phyloP scores from a whole-genome alignment of 2,329 filamentous ascomycete species.

The Colletotrichum nymphaeae region DNA sequence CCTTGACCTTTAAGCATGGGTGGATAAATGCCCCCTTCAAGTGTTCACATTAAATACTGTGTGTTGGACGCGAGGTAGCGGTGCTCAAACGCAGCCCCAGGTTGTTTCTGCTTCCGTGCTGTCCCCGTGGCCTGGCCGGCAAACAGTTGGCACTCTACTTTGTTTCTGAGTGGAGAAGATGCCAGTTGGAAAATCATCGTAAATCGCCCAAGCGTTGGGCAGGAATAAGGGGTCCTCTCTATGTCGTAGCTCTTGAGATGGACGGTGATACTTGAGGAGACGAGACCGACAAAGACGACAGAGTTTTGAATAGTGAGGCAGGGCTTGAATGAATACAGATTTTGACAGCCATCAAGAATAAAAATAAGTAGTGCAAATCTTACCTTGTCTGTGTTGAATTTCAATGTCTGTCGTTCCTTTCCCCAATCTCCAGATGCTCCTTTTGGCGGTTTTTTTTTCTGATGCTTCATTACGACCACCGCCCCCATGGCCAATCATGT shows the following conservation, averaged over 20 bases:
- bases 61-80: neutral
- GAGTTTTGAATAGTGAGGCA: neutral
- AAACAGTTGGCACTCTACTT: slow-evolving; percentile 1
- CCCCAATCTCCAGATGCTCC: slow-evolving; percentile 34
- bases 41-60: too few species aligned
- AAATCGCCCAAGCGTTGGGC: slow-evolving; percentile 3
- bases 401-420: slow-evolving; percentile 16
- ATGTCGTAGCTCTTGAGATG: neutral
- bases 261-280: too few species aligned
- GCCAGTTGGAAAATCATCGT: neutral
- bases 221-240: slow-evolving; percentile 6
- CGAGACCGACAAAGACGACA: neutral
- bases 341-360: neutral
- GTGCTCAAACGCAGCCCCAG: slow-evolving; percentile 15
- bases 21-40: neutral
- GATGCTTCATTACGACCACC: slow-evolving; percentile 34
- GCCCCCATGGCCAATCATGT: slow-evolving; percentile 1
- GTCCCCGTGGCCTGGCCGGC: slow-evolving; percentile 7
- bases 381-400: slow-evolving; percentile 11
- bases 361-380: slow-evolving; percentile 3
- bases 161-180: slow-evolving; percentile 22
- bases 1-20: neutral
- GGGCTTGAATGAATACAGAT: neutral
- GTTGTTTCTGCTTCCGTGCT: slow-evolving; percentile 19
- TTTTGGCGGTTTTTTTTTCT: slow-evolving; percentile 32